phyloP scores from a whole-genome alignment of 2,329 filamentous ascomycete species.

The Proliferodiscus dingleyae region DNA sequence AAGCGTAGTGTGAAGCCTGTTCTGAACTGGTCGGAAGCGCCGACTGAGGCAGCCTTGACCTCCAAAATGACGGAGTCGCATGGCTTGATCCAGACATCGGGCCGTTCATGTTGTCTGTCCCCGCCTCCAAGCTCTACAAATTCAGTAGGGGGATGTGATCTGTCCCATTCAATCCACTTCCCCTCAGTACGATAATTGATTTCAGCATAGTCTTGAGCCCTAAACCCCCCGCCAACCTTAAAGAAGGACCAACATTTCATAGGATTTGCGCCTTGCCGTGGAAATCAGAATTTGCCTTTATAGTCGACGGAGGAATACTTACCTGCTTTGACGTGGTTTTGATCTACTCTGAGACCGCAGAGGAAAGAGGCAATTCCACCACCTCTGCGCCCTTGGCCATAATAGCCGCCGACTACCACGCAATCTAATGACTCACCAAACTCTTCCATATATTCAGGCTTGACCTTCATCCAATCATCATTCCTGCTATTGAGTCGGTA shows the following conservation, averaged over 20 bases:
- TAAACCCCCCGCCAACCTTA: conserved; percentile 94
- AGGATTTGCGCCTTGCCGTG: conserved; percentile 42
- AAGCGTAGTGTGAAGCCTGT: conserved; percentile 78
- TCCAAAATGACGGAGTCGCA: conserved; percentile 81
- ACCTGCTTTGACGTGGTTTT: conserved; percentile 53
- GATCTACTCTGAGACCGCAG: conserved; percentile 77
- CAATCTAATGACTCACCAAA: conserved; percentile 92
- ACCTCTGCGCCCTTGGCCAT: conserved; percentile 79
- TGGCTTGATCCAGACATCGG: conserved; percentile 91
- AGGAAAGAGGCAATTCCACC: conserved; percentile 80
- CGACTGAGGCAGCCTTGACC: conserved; percentile 81
- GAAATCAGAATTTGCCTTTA: background rate
- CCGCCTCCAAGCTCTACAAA: conserved; percentile 80
- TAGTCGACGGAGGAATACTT: conserved; percentile 1
- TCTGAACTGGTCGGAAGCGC: conserved; percentile 71
- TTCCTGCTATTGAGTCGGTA: conserved; percentile 88
- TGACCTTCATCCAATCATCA: conserved; percentile 97
- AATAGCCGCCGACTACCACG: conserved; percentile 87
- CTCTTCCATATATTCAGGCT: conserved; percentile 96
- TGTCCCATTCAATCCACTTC: conserved; percentile 87
- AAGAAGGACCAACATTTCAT: conserved; percentile 92
- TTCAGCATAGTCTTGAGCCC: conserved; percentile 75
- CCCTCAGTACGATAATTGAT: conserved; percentile 81
- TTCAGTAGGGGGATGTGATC: conserved; percentile 66
- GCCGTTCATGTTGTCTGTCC: conserved; percentile 66